Percentiles rank a stretch among this genome's conserved stretches.
Evolutionary conservation across 345 rosid genomes (phyloP).

Genomic region (Citrus medica): DNA sequence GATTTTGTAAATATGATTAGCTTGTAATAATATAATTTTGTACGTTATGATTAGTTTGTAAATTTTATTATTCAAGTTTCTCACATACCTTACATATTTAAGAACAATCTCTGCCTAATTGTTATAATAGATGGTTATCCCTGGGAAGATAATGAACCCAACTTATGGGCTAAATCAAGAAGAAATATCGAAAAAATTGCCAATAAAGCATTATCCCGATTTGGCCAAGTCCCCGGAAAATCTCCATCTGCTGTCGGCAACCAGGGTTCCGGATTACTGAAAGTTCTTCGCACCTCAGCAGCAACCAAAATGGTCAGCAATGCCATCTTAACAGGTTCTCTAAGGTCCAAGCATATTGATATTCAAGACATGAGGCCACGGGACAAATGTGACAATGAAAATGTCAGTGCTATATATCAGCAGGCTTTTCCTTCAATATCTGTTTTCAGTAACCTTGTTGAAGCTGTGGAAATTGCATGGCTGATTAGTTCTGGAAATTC

Average conservation of each 20-base stretch:
- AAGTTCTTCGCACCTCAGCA: constrained; percentile 11
- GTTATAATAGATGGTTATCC: constrained; percentile 14
- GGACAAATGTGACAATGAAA: not conserved
- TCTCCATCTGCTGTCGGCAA: not conserved
- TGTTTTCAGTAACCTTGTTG: not conserved
- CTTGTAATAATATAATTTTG: too few species aligned
- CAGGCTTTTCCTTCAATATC: constrained; percentile 5
- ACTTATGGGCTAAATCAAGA: constrained; percentile 8
- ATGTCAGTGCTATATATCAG: not conserved
- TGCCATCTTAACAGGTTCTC: constrained; percentile 10
- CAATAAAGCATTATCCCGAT: not conserved
- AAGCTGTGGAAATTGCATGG: not conserved
- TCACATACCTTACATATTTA: not conserved
- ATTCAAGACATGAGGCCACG: constrained; percentile 6
- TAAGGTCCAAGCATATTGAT: not conserved
- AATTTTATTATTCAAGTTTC: not conserved
- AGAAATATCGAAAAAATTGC: constrained; percentile 4
- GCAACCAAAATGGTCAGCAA: not conserved
- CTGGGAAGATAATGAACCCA: not conserved
- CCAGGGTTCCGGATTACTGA: not conserved
- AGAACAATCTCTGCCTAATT: too few species aligned
- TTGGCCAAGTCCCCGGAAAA: not conserved
- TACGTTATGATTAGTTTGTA: too few species aligned
- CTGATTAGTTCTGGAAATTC: not conserved
- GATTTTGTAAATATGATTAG: too few species aligned